Evolutionary conservation across 176 grass and related monocot genomes (phyloP).

Genomic region (Dactylis glomerata): DNA sequence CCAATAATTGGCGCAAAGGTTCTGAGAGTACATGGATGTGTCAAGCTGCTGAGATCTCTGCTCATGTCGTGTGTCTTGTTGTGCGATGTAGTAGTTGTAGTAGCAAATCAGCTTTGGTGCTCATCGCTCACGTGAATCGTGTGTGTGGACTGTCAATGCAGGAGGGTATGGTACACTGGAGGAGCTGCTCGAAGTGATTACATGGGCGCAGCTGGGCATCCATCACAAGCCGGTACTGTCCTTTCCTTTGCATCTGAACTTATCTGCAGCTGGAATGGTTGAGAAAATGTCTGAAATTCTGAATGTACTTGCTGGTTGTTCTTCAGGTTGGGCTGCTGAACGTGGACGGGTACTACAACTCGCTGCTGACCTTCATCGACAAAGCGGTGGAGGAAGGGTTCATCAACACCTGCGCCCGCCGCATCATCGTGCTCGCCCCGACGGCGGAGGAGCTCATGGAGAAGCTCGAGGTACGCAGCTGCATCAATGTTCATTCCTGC

Average conservation of each 20-base stretch:
- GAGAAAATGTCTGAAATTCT: not conserved
- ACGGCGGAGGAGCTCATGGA: slow-evolving; percentile 88
- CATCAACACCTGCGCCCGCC: slow-evolving; percentile 77
- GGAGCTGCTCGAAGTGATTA: slow-evolving; percentile 97
- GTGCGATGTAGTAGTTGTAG: not conserved
- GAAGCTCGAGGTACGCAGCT: slow-evolving; percentile 74
- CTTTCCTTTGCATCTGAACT: not conserved
- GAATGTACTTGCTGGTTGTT: not conserved
- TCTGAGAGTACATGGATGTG: not conserved
- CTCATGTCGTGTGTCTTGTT: not conserved
- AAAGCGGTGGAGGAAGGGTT: slow-evolving; percentile 99
- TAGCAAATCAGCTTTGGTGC: not conserved
- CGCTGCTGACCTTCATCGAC: slow-evolving; percentile 97
- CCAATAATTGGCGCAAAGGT: slow-evolving; percentile 20
- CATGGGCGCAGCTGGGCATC: slow-evolving; percentile 98
- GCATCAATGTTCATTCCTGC: not conserved
- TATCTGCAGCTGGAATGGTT: not conserved
- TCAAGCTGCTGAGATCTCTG: not conserved
- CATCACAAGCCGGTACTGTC: slow-evolving; percentile 86
- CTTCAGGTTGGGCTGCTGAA: slow-evolving; percentile 89
- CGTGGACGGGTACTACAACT: slow-evolving; percentile 99
- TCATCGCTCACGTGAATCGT: not conserved
- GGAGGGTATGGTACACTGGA: slow-evolving; percentile 98
- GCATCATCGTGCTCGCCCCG: slow-evolving; percentile 87
- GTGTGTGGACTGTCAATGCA: slow-evolving; percentile 28